Percentiles rank a stretch among this genome's conserved stretches.
phyloP scores from a whole-genome alignment of 1,284 basidiomycete genomes.

The Phellinidium pouzarii region DNA sequence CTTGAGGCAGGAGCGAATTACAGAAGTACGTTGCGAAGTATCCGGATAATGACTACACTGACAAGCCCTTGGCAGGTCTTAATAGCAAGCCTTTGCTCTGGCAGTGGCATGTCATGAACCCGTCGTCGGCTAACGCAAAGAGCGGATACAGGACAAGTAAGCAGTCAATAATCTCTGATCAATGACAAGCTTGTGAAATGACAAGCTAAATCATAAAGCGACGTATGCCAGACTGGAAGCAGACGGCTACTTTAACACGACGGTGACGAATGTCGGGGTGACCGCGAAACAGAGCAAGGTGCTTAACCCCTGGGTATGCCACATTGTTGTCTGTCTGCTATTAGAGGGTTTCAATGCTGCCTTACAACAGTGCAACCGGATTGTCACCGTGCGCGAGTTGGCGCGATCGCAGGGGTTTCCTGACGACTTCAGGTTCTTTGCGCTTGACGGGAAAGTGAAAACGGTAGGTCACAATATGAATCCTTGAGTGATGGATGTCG shows the following conservation, averaged over 20 bases:
- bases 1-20: slow-evolving; percentile 50
- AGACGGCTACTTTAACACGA: slow-evolving; percentile 54
- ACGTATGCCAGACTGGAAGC: slow-evolving; percentile 54
- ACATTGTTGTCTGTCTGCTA: not conserved
- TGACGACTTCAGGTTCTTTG: slow-evolving; percentile 56
- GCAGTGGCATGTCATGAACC: slow-evolving; percentile 51
- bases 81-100: slow-evolving; percentile 26
- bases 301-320: slow-evolving; percentile 53
- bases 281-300: slow-evolving; percentile 67
- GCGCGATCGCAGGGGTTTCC: slow-evolving; percentile 74
- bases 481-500: not conserved
- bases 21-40: slow-evolving; percentile 34
- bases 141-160: slow-evolving; percentile 44
- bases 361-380: slow-evolving; percentile 45
- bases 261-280: slow-evolving; percentile 66
- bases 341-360: too few relatives aligned
- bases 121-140: slow-evolving; percentile 47
- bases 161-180: slow-evolving; percentile 9
- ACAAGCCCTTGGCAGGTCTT: slow-evolving; percentile 28
- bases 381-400: slow-evolving; percentile 64
- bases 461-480: slow-evolving; percentile 40
- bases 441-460: slow-evolving; percentile 42
- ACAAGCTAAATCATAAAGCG: slow-evolving; percentile 29
- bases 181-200: not conserved
- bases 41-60: slow-evolving; percentile 19